Base-by-base conservation (phyloP, 2,329 filamentous ascomycete species). In the Sclerotinia sclerotiorum region DNA sequence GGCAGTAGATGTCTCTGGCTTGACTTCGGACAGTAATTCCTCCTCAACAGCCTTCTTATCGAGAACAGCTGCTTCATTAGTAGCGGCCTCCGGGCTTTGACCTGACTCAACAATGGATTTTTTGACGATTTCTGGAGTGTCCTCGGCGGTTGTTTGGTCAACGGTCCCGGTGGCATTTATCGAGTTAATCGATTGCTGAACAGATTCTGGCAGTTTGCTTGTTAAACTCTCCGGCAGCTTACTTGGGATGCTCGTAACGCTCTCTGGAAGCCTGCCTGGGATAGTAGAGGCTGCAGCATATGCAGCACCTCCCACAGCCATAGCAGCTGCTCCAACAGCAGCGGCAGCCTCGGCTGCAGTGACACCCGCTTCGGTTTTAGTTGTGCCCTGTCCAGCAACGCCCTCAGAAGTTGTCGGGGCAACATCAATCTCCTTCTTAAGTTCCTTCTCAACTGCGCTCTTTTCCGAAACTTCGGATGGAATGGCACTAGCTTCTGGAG, bases 1-100 rank as follows among this genome's bases (percentile, higher is more conserved):
- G 0, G 84, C 76, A 32, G 70, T 74, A 24, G 73, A 72, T 19
- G 71, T 75, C 65, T 77, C 74, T 24, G 79, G 77, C 78, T 84
- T 82, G 70, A 88, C 84, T 78, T 90, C 86, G 72, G 87, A 84
- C 60, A 93, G 82, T 11, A 96, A 83, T 80, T 97, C 90, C 35
- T 86, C 79, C 81, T 96, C 92, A 6, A 93, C 84, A 13, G 82
- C 84, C 78, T 86, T 87, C 85, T 95, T 95, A 74, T 94, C 91
- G 71, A 85, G 81, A 8, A 95, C 90, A 24, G 88, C 90, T 67
- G 84, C 83, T 1, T 87, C 82, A 78, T 88, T 90, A 67, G 85
- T 85, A 48, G 90, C 86, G 46, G 92, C 92, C 79, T 95, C 92
- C 11, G 91, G 89, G 70, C 82, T 83, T 74, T 84, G 78, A 67